Conservation (phyloP, 1,284 basidiomycete species). For the Agaricales sp. region DNA sequence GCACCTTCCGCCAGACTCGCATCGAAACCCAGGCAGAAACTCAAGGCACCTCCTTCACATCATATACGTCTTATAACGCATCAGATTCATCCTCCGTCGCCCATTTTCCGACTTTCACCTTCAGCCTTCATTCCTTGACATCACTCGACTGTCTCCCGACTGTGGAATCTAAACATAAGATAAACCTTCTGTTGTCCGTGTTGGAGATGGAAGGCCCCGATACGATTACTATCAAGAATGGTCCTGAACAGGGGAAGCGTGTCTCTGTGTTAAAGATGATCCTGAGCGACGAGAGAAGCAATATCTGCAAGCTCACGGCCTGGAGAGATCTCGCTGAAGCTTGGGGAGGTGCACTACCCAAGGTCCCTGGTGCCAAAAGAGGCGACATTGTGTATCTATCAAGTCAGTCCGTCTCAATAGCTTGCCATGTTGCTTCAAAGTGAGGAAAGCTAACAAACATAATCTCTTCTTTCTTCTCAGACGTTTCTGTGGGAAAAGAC, state of each 20-base stretch:
- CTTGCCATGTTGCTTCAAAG: conserved; percentile 7
- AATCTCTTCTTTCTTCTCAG: conserved; percentile 23
- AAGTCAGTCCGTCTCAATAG: conserved; percentile 31
- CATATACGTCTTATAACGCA: background rate
- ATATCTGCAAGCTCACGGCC: conserved; percentile 56
- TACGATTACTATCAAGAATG: conserved; percentile 50
- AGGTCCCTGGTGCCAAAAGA: conserved; percentile 34
- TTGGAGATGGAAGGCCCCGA: conserved; percentile 70
- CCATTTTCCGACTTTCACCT: background rate
- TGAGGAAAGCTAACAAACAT: background rate
- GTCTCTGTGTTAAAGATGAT: conserved; percentile 56
- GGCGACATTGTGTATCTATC: conserved; percentile 61
- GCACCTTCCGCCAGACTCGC: background rate
- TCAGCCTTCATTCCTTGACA: background rate
- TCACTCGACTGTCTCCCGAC: background rate
- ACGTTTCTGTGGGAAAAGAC: conserved; percentile 38
- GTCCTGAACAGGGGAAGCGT: conserved; percentile 53
- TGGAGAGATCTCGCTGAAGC: conserved; percentile 65
- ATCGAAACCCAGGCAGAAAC: background rate
- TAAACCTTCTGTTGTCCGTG: conserved; percentile 41
- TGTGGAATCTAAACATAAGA: background rate
- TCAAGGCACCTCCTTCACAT: background rate
- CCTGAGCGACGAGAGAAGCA: conserved; percentile 55
- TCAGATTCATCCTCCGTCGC: background rate
- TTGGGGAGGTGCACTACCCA: conserved; percentile 45